Conservation (phyloP, 2,329 filamentous ascomycete genomes). For the Xylariales sp. region DNA sequence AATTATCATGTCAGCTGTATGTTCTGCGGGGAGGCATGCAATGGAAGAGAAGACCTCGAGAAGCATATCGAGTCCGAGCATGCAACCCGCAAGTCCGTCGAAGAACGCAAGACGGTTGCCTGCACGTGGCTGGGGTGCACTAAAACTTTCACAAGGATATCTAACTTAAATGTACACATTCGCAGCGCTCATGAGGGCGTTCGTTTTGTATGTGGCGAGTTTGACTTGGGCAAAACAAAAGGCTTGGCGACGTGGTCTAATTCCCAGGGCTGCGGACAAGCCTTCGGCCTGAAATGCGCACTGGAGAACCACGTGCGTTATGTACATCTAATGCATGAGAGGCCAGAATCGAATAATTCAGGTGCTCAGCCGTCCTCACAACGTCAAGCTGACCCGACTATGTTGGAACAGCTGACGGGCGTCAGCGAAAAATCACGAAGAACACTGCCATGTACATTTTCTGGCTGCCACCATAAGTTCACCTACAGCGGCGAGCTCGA, state of each 20-base stretch:
- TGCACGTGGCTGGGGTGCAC: constrained; percentile 77
- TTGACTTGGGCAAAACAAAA: constrained; percentile 67
- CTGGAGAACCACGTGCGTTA: constrained; percentile 88
- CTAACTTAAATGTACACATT: constrained; percentile 85
- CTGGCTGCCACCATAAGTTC: constrained; percentile 60
- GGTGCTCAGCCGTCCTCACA: constrained; percentile 35
- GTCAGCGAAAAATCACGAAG: constrained; percentile 55
- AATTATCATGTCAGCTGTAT: constrained; percentile 79
- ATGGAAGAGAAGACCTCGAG: constrained; percentile 74
- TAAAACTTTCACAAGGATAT: constrained; percentile 82
- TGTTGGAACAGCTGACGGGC: constrained; percentile 59
- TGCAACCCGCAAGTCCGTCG: constrained; percentile 64
- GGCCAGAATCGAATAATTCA: constrained; percentile 51
- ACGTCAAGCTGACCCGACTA: constrained; percentile 42
- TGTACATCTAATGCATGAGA: constrained; percentile 75
- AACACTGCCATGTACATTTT: constrained; percentile 57
- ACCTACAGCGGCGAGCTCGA: constrained; percentile 63
- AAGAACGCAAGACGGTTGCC: constrained; percentile 72
- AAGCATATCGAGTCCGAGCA: constrained; percentile 84
- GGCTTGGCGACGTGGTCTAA: constrained; percentile 74
- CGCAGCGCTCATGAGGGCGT: constrained; percentile 80
- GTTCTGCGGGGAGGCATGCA: constrained; percentile 77
- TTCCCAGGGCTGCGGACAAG: constrained; percentile 76
- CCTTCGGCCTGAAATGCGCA: constrained; percentile 80
- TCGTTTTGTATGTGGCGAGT: constrained; percentile 81